These are phyloP conservation scores for Solanum bulbocastanum DNA, from an alignment of 257 asterid genomes.

Conservation along the genomic window DNA sequence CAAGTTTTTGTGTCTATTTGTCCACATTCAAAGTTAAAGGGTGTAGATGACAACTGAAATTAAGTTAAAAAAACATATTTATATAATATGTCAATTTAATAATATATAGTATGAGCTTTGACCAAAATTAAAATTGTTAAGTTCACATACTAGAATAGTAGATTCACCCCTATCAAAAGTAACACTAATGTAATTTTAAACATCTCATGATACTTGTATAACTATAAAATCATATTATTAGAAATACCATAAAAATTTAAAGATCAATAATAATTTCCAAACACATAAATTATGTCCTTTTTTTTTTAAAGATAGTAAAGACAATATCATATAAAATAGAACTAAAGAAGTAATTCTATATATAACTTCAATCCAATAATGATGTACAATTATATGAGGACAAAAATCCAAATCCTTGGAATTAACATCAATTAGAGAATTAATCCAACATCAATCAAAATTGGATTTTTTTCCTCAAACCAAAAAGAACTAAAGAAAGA, in stretches of 20 bases:
- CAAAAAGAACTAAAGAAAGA: background rate
- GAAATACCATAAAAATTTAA: background rate
- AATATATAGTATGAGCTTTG: too few relatives aligned
- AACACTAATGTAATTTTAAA: background rate
- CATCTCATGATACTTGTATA: background rate
- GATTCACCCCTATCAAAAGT: background rate
- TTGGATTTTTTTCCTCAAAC: background rate
- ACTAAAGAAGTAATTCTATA: background rate
- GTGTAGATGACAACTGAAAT: too few relatives aligned
- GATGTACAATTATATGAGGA: background rate
- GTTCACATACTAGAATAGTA: background rate
- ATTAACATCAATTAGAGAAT: background rate
- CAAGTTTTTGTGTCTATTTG: background rate
- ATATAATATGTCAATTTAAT: background rate
- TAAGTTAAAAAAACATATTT: too few relatives aligned
- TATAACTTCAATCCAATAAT: background rate
- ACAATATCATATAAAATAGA: background rate
- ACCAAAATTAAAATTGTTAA: background rate
- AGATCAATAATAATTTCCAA: background rate
- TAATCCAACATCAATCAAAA: background rate
- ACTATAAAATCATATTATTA: background rate
- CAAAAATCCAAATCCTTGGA: background rate
- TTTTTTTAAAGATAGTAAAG: too few relatives aligned
- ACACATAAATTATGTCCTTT: background rate
- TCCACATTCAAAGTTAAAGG: too few relatives aligned